Evolutionary conservation across 225 moss, liverwort and hornwort species (phyloP).

Genomic region (Sphagnum tenellum): DNA sequence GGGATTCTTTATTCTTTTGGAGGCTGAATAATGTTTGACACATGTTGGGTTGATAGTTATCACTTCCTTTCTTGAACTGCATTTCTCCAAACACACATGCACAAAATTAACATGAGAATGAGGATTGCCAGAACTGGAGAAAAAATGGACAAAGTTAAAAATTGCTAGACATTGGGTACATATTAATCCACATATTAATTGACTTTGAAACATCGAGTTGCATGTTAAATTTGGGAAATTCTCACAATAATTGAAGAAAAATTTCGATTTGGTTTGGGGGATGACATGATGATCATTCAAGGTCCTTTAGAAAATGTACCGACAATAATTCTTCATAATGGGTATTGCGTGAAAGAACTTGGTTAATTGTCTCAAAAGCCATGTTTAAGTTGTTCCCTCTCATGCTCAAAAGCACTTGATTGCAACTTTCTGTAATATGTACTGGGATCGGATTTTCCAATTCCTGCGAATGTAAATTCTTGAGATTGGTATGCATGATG

Average conservation of each 20-base stretch:
- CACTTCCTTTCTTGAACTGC: constrained; percentile 80
- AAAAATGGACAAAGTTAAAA: too few species aligned
- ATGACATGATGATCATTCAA: too few species aligned
- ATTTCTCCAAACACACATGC: neutral
- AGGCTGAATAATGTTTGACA: constrained; percentile 69
- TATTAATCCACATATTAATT: too few species aligned
- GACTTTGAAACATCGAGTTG: too few species aligned
- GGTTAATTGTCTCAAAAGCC: constrained; percentile 38
- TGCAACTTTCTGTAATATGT: constrained; percentile 52
- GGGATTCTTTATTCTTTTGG: constrained; percentile 69
- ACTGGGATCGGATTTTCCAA: constrained; percentile 53
- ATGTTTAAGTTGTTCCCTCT: constrained; percentile 67
- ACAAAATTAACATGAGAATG: too few species aligned
- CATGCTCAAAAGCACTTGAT: constrained; percentile 46
- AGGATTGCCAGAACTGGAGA: too few species aligned
- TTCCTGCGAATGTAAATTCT: constrained; percentile 26
- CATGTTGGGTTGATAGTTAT: constrained; percentile 63
- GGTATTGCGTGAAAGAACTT: constrained; percentile 48
- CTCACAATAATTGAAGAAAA: too few species aligned
- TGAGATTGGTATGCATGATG: too few species aligned
- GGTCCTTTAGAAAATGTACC: constrained; percentile 15
- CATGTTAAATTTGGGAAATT: too few species aligned
- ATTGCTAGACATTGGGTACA: too few species aligned
- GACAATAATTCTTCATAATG: constrained; percentile 58
- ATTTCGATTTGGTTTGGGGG: too few species aligned